Evolutionary conservation across 768 basidiomycete species (phyloP), one percentile per base, ranked within the genome.

Genomic region (Cyclocybe aegerita): DNA sequence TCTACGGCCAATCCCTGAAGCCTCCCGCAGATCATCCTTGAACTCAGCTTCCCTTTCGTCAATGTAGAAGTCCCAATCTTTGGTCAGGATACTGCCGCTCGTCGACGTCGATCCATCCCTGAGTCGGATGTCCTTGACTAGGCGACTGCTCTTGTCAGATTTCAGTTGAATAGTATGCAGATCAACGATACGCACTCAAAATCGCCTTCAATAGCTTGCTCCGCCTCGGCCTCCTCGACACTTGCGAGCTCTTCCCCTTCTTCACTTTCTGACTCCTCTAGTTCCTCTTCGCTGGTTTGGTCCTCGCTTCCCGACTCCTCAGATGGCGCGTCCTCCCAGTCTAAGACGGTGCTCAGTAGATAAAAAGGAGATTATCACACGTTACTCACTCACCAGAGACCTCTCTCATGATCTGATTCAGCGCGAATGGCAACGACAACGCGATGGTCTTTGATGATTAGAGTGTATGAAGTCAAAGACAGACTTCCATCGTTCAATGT

Each of bases 21-120:
- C 88, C 38, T 74, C 80, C 11, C 87, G 78, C 44, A 92, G 69
- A 58, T 90, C 88, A 49, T 90, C 85, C 10, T 79, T 81, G 60
- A 91, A 88, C 55, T 85, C 80, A 0, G 78, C 78, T 9, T 88
- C 82, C 49, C 76, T 74, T 46, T 90, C 84, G 59, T 85, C 81
- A 39, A 87, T 78, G 46, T 73, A 78, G 34, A 88, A 79, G 53
- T 91, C 86, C 87, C 90, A 93, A 50, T 86, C 82, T 49, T 80
- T 79, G 34, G 78, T 73, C 16, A 90, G 67, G 35, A 81, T 65
- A 0, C 75, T 78, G 3, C 75, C 54, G 8, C 59, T 65, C 1
- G 62, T 55, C 4, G 76, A 70, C 11, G 72, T 65, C 0, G 63
- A 53, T 7, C 72, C 75, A 46, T 83, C 77, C 31, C 76, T 72